Evolutionary conservation across 805 yeast genomes (phyloP), one percentile per base, ranked within the genome.

Genomic region (Candida silvatica): DNA sequence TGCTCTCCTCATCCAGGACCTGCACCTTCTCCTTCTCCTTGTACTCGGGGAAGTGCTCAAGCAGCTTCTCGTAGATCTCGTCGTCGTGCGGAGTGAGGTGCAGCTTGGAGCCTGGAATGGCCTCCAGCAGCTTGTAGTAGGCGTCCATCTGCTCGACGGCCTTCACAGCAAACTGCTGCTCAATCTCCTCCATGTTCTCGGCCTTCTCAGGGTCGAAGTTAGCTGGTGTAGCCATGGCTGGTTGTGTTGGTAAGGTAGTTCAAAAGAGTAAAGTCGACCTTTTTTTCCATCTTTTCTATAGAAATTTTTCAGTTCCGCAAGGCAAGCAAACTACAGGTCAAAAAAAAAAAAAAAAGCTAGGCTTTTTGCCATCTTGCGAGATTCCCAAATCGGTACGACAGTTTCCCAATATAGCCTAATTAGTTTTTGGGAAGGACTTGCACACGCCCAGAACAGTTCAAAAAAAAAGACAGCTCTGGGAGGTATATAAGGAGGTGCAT

Each of bases 121-220:
- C 74, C 38, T 71, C 71, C 37, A 92, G 62, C 39, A 92, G 59
- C 32, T 69, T 68, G 95, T 96, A 92, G 71, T 90, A 92, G 2
- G 95, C 80, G 54, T 86, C 94, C 39, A 95, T 92, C 58, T 92
- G 97, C 59, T 74, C 78, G 14, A 92, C 98, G 4, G 97, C 98
- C 61, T 82, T 85, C 40, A 92, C 98, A 28, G 98, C 97, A 54
- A 92, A 92, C 65, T 92, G 97, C 70, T 77, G 86, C 62, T 92
- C 98, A 52, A 92, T 86, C 50, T 86, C 95, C 61, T 90, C 97
- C 49, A 85, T 68, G 66, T 92, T 92, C 42, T 92, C 96, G 31
- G 98, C 97, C 39, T 69, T 71, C 52, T 92, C 95, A 15, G 98
- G 88, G 51, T 43, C 46, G 31, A 53, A 52, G n/a, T 44, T 41